Evolutionary conservation across 768 basidiomycete genomes (phyloP), one percentile per base, ranked within the genome.

Genomic region (Fistulinella prunicolor): DNA sequence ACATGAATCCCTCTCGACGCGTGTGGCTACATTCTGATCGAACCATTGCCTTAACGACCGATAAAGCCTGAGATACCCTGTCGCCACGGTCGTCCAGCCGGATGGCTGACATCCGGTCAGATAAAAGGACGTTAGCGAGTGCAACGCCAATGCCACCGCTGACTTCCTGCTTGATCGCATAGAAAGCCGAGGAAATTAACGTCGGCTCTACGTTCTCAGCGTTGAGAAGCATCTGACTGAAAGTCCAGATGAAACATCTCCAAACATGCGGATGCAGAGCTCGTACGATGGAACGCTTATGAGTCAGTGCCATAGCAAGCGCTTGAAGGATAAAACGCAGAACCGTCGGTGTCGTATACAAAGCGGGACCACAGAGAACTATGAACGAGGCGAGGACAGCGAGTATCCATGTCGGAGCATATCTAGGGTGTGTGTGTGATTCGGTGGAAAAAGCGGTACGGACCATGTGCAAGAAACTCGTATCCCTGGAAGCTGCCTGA

Each of bases 211-310:
- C 44, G 3, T 51, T 46, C 14, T 54, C 57, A 12, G 53, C 19
- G 28, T 21, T 30, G 38, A 47, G 17, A 37, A 70, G 68, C 38
- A 82, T 56, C 16, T 70, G 71, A 17, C 72, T 63, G 49, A 77
- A 82, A 2, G 76, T 73, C 82, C 83, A 84, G 19, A 83, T 63
- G 22, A 83, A 66, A 43, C 76, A 72, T 43, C 67, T 70, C 82
- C 82, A 85, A 19, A 77, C 62, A 29, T 71, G 71, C 1, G 73
- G 59, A 36, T 75, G 71, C 8, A 80, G 62, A 16, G 64, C 58
- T 12, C 66, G 68, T 10, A 77, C 63, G 6, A 62, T 42, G 10
- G 61, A 56, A n/a, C 66, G 60, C 39, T 67, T 65, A 50, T 77
- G 71, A 4, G 42, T 56, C 1, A 66, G 55, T 3, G 73, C 51